Base-by-base conservation (phyloP, 306 rosid species). In the Medicago lupulina region DNA sequence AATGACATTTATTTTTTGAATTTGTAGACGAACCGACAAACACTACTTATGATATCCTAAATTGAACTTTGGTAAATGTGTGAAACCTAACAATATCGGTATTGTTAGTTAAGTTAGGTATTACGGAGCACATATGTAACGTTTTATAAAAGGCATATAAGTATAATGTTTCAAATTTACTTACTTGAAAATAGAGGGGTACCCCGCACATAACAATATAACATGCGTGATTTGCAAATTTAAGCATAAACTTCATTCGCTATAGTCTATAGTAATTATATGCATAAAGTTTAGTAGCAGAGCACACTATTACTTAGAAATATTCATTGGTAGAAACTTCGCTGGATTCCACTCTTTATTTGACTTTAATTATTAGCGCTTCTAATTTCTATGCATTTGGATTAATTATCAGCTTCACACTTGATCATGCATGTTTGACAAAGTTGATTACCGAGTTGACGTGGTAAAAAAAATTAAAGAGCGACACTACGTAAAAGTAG, bases 381-480 rank as follows among this genome's bases (percentile, higher is more conserved):
- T 23, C n/a, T n/a, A n/a, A n/a, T n/a, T n/a, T n/a, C 38, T 36
- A 58, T 58, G 64, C 38, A 58, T 5, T 12, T 23, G n/a, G 64
- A 13, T 55, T 58, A 23, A 23, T 58, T 58, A 11, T 58, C 39
- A 58, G 64, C 16, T 58, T 58, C 64, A 58, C 39, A 58, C 64
- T 23, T 12, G 64, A 58, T 58, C 16, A 11, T 58, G 39, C 64
- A 23, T 58, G 39, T 58, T 58, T 58, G 64, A 58, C 64, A 11
- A 58, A 58, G 38, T 11, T 58, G 7, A 25, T 50, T 50, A 2
- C 19, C 6, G 1, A n/a, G 10, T 50, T 50, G 57, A 50, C 57
- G 16, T 50, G 38, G 38, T 34, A 34, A 34, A 34, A 23, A 31
- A 7, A 5, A 31, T 31, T 5, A 34, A 34, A 34, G 57, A n/a